Conservation (phyloP, 2,329 filamentous ascomycete genomes). For the Alternaria triticimaculans region DNA sequence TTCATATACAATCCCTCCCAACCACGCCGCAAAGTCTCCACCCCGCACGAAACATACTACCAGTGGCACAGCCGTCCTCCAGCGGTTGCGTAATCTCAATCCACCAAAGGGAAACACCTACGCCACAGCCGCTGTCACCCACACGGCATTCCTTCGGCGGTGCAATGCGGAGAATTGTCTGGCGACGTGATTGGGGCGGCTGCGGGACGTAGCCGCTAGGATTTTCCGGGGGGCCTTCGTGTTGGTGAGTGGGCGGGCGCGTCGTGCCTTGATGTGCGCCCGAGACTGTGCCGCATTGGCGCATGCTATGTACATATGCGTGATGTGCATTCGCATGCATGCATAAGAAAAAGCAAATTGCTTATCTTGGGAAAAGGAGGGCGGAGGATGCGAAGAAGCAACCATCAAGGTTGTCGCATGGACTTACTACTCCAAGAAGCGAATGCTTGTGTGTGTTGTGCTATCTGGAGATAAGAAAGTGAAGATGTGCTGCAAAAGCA, state of each 20-base stretch:
- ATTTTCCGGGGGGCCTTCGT: background rate
- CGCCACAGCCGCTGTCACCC: background rate
- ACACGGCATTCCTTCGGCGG: background rate
- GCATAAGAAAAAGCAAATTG: background rate
- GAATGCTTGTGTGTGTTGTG: background rate
- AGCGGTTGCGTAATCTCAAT: slow-evolving; percentile 11
- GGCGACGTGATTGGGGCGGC: background rate
- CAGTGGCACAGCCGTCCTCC: slow-evolving; percentile 18
- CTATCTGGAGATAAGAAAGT: background rate
- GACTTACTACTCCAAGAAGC: background rate
- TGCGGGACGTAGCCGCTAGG: background rate
- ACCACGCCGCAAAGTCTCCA: background rate
- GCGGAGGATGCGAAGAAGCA: background rate
- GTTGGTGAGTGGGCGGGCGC: background rate
- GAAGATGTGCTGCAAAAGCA: background rate
- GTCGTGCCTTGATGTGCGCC: background rate
- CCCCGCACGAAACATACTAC: background rate
- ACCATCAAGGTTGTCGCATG: background rate
- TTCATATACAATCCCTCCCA: background rate
- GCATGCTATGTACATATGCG: background rate
- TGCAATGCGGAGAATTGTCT: background rate
- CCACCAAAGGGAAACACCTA: background rate
- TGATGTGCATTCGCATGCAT: background rate
- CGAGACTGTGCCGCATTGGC: background rate
- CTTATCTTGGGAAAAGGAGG: background rate